A percentile compares a stretch with the other conserved stretches of the same genome.
phyloP scores from a whole-genome alignment of 2,329 filamentous ascomycete genomes.

The Onygenales sp. region DNA sequence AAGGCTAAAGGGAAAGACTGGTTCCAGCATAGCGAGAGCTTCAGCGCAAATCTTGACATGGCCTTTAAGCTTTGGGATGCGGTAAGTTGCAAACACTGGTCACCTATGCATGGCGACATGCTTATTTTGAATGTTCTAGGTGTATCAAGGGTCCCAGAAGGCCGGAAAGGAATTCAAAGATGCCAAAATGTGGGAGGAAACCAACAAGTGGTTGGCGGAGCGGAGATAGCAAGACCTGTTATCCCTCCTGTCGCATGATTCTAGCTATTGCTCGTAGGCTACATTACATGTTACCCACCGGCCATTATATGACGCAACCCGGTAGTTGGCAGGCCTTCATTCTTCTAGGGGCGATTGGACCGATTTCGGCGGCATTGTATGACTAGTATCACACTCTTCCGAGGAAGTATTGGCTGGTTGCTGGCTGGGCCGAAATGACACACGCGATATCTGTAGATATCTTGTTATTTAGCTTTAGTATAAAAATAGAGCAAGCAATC shows the following conservation, averaged over 20 bases:
- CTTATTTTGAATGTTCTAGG: conserved; percentile 24
- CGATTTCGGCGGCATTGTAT: background rate
- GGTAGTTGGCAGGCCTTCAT: background rate
- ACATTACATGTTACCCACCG: conserved; percentile 1
- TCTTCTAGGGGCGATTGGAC: background rate
- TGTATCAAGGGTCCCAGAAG: conserved; percentile 49
- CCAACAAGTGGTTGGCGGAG: conserved; percentile 48
- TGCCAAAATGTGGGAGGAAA: conserved; percentile 48
- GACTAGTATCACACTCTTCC: background rate
- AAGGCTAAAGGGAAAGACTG: conserved; percentile 47
- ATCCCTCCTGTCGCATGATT: background rate
- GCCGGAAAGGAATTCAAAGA: conserved; percentile 44
- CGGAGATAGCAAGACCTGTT: conserved; percentile 18
- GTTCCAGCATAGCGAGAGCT: conserved; percentile 52
- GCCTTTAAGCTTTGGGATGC: conserved; percentile 59
- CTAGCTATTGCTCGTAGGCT: background rate
- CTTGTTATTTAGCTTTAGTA: background rate
- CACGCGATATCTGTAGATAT: background rate
- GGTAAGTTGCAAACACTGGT: conserved; percentile 33
- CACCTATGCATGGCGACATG: background rate
- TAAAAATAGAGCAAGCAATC: background rate
- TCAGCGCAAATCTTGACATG: conserved; percentile 47
- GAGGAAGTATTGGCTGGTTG: background rate
- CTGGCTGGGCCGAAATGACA: background rate
- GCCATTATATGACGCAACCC: background rate